Base-by-base conservation (phyloP, 2,329 filamentous ascomycete species). In the Amauroascus niger region DNA sequence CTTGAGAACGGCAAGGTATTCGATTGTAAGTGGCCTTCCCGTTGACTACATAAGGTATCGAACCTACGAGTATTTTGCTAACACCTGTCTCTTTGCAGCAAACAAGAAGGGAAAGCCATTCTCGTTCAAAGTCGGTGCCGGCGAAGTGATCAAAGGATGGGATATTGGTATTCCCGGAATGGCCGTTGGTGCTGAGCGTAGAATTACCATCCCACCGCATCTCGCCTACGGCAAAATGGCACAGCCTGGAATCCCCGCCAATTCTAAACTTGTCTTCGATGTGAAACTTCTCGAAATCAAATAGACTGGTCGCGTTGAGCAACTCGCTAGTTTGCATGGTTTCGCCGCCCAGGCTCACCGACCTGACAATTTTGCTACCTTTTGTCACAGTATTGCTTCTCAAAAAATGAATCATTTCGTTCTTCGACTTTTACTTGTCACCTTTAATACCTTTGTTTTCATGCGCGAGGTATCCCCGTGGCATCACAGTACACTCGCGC, bases 61-160 rank as follows among this genome's bases (percentile, higher is more conserved):
- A 30, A 44, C 2, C n/a, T 28, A 43, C 6, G 14, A 7, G 24
- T 35, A 16, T 39, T 22, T 33, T 41, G 41, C 37, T 52, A 51
- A 58, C 40, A 43, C 1, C 11, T 33, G 48, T 33, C 20, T 33
- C 20, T 3, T 46, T 60, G 41, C 64, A 90, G 88, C 89, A 72
- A 97, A 98, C 81, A 98, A 97, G 81, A 96, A 94, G 78, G 93
- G 93, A 65, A 90, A 95, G 77, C 91, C 94, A 55, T 98, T 98
- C 77, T 80, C 80, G 62, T 97, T 97, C 82, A 95, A 91, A 79
- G 83, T 94, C 57, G 94, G 93, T 63, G 82, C 84, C 68, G 90
- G 90, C 58, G 88, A 97, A 72, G 94, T 98, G 65, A 98, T 98
- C 78, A 93, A 95, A 80, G 93, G 93, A 62, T 97, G 93, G 94